phyloP scores from a whole-genome alignment of 805 yeast genomes.

The Kodamaea hsintzibuensis region DNA sequence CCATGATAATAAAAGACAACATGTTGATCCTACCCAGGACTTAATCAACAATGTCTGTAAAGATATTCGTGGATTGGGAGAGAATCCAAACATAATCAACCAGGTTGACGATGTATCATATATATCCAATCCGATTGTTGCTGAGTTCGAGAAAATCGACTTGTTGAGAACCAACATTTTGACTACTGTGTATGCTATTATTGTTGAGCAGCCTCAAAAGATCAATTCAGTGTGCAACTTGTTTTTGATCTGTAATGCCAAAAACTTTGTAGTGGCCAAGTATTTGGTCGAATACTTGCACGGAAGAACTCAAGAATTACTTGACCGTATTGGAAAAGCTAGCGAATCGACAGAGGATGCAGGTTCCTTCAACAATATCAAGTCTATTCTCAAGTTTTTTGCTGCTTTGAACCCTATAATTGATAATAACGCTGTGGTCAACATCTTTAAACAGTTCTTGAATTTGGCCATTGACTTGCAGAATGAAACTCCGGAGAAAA shows the following conservation, averaged over 20 bases:
- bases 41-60: constrained; percentile 45
- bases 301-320: constrained; percentile 55
- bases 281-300: constrained; percentile 70
- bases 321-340: constrained; percentile 33
- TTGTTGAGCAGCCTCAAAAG: constrained; percentile 90
- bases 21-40: constrained; percentile 42
- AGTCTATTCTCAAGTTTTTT: constrained; percentile 69
- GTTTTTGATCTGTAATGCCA: constrained; percentile 63
- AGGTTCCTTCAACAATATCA: constrained; percentile 70
- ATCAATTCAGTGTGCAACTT: constrained; percentile 69
- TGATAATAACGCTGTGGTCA: constrained; percentile 40
- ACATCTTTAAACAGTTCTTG: constrained; percentile 55
- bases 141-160: constrained; percentile 63
- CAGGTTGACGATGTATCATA: constrained; percentile 57
- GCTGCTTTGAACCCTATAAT: constrained; percentile 66
- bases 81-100: constrained; percentile 37
- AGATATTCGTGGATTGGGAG: constrained; percentile 46
- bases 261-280: constrained; percentile 65
- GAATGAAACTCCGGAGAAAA: constrained; percentile 24
- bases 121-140: constrained; percentile 64
- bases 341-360: constrained; percentile 31
- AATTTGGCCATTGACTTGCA: constrained; percentile 59
- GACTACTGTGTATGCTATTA: constrained; percentile 64
- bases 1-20: constrained; percentile 37
- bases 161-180: constrained; percentile 59